These are phyloP conservation scores for Tolypocladium paradoxum DNA, from an alignment of 2,329 filamentous ascomycete genomes.

Conservation along the genomic window DNA sequence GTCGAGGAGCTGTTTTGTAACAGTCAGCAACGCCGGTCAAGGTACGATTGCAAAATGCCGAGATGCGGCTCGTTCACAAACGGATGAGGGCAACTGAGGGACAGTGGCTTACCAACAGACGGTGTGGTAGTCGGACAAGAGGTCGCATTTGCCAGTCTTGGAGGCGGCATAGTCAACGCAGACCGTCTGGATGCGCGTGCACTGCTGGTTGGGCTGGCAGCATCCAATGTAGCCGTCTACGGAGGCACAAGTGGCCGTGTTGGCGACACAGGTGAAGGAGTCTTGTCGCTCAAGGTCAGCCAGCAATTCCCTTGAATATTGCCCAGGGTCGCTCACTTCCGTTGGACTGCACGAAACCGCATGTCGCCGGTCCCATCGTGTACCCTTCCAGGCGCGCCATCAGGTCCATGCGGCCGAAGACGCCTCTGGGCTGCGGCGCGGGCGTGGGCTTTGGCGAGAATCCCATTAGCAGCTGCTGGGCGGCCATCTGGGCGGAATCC, in stretches of 20 bases:
- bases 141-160: constrained; percentile 12
- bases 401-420: constrained; percentile 18
- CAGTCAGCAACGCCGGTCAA: background rate
- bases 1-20: constrained; percentile 1
- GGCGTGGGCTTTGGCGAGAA: constrained; percentile 20
- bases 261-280: constrained; percentile 17
- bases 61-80: background rate
- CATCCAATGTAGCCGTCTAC: constrained; percentile 18
- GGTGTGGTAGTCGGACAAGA: constrained; percentile 19
- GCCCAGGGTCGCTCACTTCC: constrained; percentile 15
- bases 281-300: constrained; percentile 6
- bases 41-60: background rate
- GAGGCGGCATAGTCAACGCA: constrained; percentile 20
- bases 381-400: constrained; percentile 16
- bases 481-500: constrained; percentile 5
- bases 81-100: background rate
- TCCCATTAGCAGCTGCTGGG: constrained; percentile 16
- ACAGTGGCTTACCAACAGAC: constrained; percentile 22
- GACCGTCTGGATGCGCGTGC: constrained; percentile 18
- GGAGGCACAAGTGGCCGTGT: constrained; percentile 15
- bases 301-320: background rate
- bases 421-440: constrained; percentile 11
- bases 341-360: constrained; percentile 16
- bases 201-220: constrained; percentile 17
- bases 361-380: constrained; percentile 16